Percentiles rank a stretch among this genome's conserved stretches.
Evolutionary conservation across 495 filamentous ascomycete genomes (phyloP).

Genomic region (Cercophora sp.): DNA sequence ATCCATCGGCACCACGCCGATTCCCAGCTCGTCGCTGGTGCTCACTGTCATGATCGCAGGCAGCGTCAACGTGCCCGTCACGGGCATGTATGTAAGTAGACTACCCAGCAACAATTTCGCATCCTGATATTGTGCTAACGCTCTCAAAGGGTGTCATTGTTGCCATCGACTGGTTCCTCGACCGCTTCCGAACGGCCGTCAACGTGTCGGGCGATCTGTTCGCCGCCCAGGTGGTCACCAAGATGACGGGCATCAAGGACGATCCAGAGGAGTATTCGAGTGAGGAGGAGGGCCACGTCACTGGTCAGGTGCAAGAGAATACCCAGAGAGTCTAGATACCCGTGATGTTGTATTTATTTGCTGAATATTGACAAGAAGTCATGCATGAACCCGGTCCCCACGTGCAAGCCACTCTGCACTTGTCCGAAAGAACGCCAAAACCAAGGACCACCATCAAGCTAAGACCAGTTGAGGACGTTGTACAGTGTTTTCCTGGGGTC

Average conservation of each 20-base stretch:
- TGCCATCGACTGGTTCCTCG: constrained; percentile 31
- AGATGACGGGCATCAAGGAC: constrained; percentile 16
- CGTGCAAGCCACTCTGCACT: too few relatives aligned
- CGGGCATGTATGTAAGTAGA: constrained; percentile 31
- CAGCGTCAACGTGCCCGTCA: constrained; percentile 26
- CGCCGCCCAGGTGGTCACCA: constrained; percentile 17
- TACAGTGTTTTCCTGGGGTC: constrained; percentile 37
- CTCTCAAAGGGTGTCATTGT: neutral
- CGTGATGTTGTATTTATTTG: too few relatives aligned
- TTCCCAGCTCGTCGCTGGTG: constrained; percentile 30
- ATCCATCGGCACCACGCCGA: constrained; percentile 33
- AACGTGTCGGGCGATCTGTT: constrained; percentile 31
- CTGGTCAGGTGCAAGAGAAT: neutral
- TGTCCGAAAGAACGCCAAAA: too few relatives aligned
- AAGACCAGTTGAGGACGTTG: constrained; percentile 39
- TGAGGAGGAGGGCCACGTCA: constrained; percentile 5
- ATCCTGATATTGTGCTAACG: too few relatives aligned
- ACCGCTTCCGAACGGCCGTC: constrained; percentile 29
- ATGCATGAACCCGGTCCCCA: too few relatives aligned
- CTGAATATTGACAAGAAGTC: neutral
- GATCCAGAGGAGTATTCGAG: constrained; percentile 1
- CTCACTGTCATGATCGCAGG: constrained; percentile 33
- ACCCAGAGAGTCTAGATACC: neutral
- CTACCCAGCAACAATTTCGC: too few relatives aligned
- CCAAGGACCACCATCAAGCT: too few relatives aligned